Conservation (phyloP, 768 basidiomycete species). For the Lyophyllum decastes region DNA sequence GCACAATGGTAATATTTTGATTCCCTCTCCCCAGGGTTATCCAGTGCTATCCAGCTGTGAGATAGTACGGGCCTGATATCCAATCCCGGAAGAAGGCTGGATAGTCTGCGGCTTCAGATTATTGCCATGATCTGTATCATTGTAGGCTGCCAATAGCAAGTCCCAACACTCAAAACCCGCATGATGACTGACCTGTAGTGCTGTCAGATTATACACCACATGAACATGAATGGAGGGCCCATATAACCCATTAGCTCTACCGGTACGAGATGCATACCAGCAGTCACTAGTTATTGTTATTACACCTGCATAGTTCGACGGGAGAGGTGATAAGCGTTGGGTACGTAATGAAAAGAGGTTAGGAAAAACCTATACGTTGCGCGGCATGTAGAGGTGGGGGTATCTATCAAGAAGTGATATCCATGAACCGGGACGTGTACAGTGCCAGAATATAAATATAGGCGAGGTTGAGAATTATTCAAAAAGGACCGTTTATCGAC, state of each 20-base stretch:
- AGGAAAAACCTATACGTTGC: not conserved
- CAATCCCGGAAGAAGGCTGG: too few relatives aligned
- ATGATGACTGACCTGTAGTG: too few relatives aligned
- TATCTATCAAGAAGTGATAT: slow-evolving; percentile 17
- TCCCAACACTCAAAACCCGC: too few relatives aligned
- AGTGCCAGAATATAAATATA: slow-evolving; percentile 5
- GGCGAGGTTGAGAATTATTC: not conserved
- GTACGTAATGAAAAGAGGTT: not conserved
- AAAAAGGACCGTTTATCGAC: not conserved
- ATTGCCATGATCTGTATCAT: too few relatives aligned
- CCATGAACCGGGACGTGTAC: slow-evolving; percentile 10
- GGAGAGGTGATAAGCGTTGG: not conserved
- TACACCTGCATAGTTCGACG: not conserved
- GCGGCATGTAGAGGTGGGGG: slow-evolving; percentile 2
- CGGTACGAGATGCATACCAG: not conserved
- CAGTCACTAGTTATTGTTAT: not conserved
- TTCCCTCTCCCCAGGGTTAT: too few relatives aligned
- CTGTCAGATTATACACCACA: too few relatives aligned
- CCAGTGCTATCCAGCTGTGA: too few relatives aligned
- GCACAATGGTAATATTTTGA: too few relatives aligned
- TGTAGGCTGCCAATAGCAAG: too few relatives aligned
- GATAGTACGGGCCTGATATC: too few relatives aligned
- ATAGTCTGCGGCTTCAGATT: too few relatives aligned
- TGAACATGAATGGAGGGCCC: too few relatives aligned
- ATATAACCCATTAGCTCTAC: not conserved